Percentiles rank a stretch among this genome's conserved stretches.
phyloP scores from a whole-genome alignment of 1,284 basidiomycete genomes.

The Exobasidium cylindrosporum region DNA sequence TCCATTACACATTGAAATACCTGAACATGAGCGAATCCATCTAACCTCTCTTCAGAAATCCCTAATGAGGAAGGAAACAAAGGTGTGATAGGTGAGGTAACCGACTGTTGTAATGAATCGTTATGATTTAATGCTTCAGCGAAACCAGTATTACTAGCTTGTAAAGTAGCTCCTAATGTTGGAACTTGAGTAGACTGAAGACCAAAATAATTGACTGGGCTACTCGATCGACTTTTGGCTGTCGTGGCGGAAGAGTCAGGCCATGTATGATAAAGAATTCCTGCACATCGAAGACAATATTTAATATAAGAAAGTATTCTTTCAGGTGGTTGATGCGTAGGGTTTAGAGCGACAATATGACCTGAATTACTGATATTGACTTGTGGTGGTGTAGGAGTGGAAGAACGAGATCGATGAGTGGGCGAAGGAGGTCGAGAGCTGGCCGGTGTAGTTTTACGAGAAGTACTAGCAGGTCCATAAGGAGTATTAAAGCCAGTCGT shows the following conservation, averaged over 20 bases:
- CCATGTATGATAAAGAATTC: constrained; percentile 60
- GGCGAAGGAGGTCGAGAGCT: constrained; percentile 25
- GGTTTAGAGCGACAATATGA: constrained; percentile 41
- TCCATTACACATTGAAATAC: constrained; percentile 50
- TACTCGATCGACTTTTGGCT: background rate
- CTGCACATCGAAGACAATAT: constrained; percentile 60
- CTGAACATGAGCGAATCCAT: constrained; percentile 43
- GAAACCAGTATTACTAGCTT: constrained; percentile 1
- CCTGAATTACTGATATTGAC: background rate
- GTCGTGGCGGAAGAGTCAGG: constrained; percentile 25
- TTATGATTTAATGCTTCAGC: constrained; percentile 7
- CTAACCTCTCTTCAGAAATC: constrained; percentile 23
- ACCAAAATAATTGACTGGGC: constrained; percentile 8
- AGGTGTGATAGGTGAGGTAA: constrained; percentile 31
- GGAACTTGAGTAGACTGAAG: background rate
- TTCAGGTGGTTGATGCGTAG: constrained; percentile 36
- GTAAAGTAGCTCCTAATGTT: background rate
- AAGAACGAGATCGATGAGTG: background rate
- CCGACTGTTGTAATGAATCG: background rate
- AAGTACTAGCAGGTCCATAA: background rate
- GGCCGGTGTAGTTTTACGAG: constrained; percentile 8
- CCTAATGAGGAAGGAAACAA: constrained; percentile 24
- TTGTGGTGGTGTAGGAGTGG: background rate
- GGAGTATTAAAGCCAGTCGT: background rate
- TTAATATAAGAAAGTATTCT: constrained; percentile 48